Base-by-base conservation (phyloP, 768 basidiomycete species). In the Guyanaporus albipodus region DNA sequence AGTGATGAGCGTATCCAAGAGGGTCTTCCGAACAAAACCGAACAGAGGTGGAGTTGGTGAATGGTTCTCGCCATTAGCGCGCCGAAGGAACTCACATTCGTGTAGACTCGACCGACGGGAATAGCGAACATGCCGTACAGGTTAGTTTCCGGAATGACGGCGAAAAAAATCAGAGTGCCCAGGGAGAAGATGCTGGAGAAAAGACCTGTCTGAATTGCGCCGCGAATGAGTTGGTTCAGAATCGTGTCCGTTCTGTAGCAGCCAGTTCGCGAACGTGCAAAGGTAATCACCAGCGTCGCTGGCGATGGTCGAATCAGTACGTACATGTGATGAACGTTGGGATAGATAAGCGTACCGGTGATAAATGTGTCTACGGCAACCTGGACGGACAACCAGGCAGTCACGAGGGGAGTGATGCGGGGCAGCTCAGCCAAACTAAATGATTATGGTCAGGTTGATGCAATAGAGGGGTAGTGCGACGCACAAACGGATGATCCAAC, bases 201-300 rank as follows among this genome's bases (percentile, higher is more conserved):
- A 22, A 52, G 22, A 12, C 47, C 47, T 1, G 50, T 39, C 27
- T 43, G 50, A 27, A 52, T 49, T 5, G 46, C 50, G 31, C 41
- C 50, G 14, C 47, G 41, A 29, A 49, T 49, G 10, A 52, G 21
- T 19, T 27, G 41, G 22, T 49, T 49, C 21, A 52, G 15, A 15
- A 78, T 68, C 0, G 68, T 75, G 50, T 82, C 77, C 6, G 74
- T 80, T 51, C 63, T 72, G 14, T 64, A 65, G 61, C 78, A 76
- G 14, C 80, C 78, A 14, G 27, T 28, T 28, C 27, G 27, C 27
- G 27, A 28, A 11, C 27, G 27, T 6, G 27, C 11, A 11, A 28
- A 28, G 7, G 11, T 11, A 11, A 18, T 19, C 18, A 41, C 11
- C 31, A 38, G 35, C 3, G 52, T 56, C 8, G 58, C 64, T 55